Evolutionary conservation across 495 filamentous ascomycete genomes (phyloP), one percentile per base, ranked within the genome.

Genomic region (Penicillium maclennaniae): DNA sequence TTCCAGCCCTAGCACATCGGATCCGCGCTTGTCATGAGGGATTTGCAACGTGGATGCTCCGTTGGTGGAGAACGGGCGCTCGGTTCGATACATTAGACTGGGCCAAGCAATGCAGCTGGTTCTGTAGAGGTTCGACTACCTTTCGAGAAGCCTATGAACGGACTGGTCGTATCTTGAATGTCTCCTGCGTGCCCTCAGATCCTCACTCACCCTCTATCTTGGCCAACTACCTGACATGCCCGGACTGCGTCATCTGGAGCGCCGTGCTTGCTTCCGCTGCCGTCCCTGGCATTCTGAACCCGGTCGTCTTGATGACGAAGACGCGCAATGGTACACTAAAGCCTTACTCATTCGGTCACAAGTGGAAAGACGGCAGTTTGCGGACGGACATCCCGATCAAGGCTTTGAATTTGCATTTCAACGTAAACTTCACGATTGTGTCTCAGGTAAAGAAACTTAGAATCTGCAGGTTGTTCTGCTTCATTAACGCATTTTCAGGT

Each of bases 211-310:
- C 91, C 2, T 90, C 88, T 12, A 92, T 97, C 49, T 77, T 97
- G 14, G 85, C 87, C 51, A 98, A 98, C 72, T 96, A 97, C 65
- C 77, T 97, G 23, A 98, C 93, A 4, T 85, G 84, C 10, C 95
- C 95, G 0, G 89, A 98, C 74, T 97, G 95, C 62, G 95, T 97
- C 43, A 95, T 98, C 53, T 98, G 95, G 92, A 93, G 88, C 21
- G 95, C 95, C 12, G 92, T 97, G 7, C 75, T 98, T 12, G 93
- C 95, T 10, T 97, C 92, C 6, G 93, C 95, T 9, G 93, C 93
- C 14, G 93, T 98, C 6, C 93, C 93, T 0, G 93, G 95, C 0
- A 97, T 98, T 53, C 74, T 96, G 45, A 96, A 96, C 61, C 95
- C 95, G 0, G 92, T 98, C 2, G 92, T 97, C 2, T 73, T 98